phyloP scores from a whole-genome alignment of 768 basidiomycete genomes.

The Suillus sp. region DNA sequence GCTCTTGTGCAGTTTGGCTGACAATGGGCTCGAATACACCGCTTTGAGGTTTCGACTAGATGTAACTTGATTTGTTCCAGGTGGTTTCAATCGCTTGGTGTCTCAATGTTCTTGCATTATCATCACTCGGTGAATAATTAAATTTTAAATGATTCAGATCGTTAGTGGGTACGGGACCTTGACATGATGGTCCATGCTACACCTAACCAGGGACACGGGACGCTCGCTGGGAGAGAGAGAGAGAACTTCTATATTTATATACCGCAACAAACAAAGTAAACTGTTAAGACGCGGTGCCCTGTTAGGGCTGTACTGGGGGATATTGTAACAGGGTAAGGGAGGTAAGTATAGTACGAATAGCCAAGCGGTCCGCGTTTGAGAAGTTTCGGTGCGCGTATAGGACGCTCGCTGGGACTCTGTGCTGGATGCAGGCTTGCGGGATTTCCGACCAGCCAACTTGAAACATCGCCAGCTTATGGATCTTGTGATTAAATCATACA shows the following conservation, averaged over 20 bases:
- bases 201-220: neutral
- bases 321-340: too few species aligned
- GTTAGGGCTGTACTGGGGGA: too few species aligned
- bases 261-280: too few species aligned
- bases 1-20: too few species aligned
- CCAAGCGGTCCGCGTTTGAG: too few species aligned
- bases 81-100: neutral
- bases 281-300: too few species aligned
- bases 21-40: too few species aligned
- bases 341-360: too few species aligned
- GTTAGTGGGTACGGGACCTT: neutral
- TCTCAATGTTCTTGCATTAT: neutral
- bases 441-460: neutral
- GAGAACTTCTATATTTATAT: too few species aligned
- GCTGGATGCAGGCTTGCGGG: neutral
- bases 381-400: too few species aligned
- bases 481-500: neutral
- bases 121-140: neutral
- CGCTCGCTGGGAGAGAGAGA: too few species aligned
- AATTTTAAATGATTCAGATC: neutral
- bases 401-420: neutral
- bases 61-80: neutral
- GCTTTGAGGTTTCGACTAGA: neutral
- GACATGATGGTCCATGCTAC: neutral
- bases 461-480: neutral